These are phyloP conservation scores for Picea sitchensis DNA, from an alignment of 75 land plant species.

Conservation along the genomic window DNA sequence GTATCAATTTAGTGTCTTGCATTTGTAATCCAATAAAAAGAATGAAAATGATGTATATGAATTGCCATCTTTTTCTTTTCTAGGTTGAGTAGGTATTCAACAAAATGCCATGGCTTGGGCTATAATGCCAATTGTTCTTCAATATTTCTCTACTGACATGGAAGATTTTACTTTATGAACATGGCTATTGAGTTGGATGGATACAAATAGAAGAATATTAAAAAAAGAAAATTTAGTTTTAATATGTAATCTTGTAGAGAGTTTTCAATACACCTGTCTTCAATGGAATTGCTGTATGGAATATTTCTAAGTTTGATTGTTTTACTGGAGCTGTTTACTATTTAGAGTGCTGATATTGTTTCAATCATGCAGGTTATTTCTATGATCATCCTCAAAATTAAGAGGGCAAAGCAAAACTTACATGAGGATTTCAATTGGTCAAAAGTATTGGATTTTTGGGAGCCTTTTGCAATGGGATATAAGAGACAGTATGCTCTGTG, in stretches of 20 bases:
- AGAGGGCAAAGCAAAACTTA: slow-evolving; percentile 11
- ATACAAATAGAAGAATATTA: neutral
- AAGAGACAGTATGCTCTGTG: slow-evolving; percentile 58
- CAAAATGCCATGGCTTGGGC: neutral
- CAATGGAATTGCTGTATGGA: neutral
- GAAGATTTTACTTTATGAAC: neutral
- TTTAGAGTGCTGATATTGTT: slow-evolving; percentile 3
- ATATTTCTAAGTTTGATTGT: neutral
- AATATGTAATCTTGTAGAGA: neutral
- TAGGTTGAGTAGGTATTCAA: neutral
- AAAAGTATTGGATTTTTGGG: slow-evolving; percentile 69
- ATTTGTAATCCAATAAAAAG: too few relatives aligned
- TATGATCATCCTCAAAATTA: slow-evolving; percentile 51
- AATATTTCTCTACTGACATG: neutral
- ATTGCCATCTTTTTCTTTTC: neutral
- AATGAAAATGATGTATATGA: neutral
- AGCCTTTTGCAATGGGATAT: slow-evolving; percentile 89
- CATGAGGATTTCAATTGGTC: slow-evolving; percentile 8
- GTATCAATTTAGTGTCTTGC: neutral
- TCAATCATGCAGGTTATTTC: slow-evolving; percentile 64
- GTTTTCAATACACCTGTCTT: neutral
- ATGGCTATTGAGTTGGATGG: neutral
- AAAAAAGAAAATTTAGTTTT: neutral
- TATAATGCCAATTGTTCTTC: neutral
- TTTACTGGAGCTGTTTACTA: neutral